A percentile compares a stretch with the other conserved stretches of the same genome.
Evolutionary conservation across 2,329 filamentous ascomycete species (phyloP).

Genomic region (Beauveria australis): DNA sequence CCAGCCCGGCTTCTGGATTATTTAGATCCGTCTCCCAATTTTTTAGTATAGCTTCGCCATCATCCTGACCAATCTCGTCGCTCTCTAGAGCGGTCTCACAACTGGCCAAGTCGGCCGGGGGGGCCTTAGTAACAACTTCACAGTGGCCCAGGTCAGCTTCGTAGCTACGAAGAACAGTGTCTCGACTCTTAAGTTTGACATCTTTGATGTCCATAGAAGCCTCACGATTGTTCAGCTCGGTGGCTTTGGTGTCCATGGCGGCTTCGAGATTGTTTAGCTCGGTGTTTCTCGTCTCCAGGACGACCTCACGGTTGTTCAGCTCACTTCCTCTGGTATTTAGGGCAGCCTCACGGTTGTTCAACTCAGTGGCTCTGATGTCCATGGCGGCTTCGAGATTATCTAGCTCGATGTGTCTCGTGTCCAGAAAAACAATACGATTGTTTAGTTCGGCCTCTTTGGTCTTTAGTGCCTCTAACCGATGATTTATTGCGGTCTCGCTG

Average conservation of each 20-base stretch:
- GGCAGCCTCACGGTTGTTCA: neutral
- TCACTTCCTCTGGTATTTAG: neutral
- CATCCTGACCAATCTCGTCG: neutral
- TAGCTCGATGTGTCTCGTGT: too few species aligned
- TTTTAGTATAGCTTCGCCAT: neutral
- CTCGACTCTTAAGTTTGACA: neutral
- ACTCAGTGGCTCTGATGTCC: neutral
- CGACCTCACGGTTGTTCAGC: too few species aligned
- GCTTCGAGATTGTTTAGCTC: too few species aligned
- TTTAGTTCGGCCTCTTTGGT: too few species aligned
- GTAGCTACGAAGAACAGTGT: neutral
- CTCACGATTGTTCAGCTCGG: neutral
- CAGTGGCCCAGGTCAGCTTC: neutral
- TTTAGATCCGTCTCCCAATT: neutral
- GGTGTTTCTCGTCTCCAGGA: fast-evolving
- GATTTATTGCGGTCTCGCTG: too few species aligned
- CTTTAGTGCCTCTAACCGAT: neutral
- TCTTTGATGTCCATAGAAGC: neutral
- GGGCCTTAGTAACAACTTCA: neutral
- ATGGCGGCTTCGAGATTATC: neutral
- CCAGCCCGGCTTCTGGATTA: neutral
- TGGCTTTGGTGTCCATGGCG: neutral
- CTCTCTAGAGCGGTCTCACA: neutral
- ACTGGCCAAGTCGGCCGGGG: too few species aligned
- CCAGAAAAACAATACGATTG: fast-evolving